These are phyloP conservation scores for Picochlorum sp. DNA, from an alignment of 139 green algal species.

Conservation along the genomic window DNA sequence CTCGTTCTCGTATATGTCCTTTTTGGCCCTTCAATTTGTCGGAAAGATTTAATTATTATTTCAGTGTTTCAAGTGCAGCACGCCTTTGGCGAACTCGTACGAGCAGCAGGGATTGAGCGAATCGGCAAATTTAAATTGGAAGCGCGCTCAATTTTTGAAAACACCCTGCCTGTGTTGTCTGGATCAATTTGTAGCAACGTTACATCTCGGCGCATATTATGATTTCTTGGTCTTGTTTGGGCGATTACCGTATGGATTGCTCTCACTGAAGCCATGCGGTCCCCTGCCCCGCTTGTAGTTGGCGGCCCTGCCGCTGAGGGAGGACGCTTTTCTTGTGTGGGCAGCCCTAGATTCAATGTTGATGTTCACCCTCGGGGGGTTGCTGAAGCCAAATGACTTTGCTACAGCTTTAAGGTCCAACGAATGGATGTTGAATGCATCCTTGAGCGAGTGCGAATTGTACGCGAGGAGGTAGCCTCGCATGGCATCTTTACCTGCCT, in stretches of 20 bases:
- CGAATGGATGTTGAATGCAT: slow-evolving; percentile 95
- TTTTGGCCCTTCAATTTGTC: no score
- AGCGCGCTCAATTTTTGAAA: no score
- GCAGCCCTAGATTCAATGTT: slow-evolving; percentile 77
- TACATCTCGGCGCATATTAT: no score
- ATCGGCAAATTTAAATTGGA: no score
- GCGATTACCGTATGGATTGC: slow-evolving; percentile 79
- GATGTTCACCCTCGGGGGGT: slow-evolving; percentile 82
- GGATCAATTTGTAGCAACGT: no score
- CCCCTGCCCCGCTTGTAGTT: slow-evolving; percentile 31
- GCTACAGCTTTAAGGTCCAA: slow-evolving; percentile 83
- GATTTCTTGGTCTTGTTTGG: no score
- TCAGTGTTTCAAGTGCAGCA: no score
- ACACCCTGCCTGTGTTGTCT: no score
- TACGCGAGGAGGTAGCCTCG: slow-evolving; percentile 90
- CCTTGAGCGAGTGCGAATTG: slow-evolving; percentile 92
- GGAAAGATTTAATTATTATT: no score
- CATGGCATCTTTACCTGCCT: slow-evolving; percentile 68
- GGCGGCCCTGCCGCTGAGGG: slow-evolving; percentile 4
- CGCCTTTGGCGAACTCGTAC: no score
- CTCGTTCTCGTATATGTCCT: no score
- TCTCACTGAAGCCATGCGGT: slow-evolving; percentile 76
- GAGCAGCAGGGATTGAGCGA: no score
- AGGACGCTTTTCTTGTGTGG: slow-evolving; percentile 54
- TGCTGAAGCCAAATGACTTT: slow-evolving; percentile 86